These are phyloP conservation scores for Cordyceps javanica DNA, from an alignment of 2,329 filamentous ascomycete species.

Conservation along the genomic window DNA sequence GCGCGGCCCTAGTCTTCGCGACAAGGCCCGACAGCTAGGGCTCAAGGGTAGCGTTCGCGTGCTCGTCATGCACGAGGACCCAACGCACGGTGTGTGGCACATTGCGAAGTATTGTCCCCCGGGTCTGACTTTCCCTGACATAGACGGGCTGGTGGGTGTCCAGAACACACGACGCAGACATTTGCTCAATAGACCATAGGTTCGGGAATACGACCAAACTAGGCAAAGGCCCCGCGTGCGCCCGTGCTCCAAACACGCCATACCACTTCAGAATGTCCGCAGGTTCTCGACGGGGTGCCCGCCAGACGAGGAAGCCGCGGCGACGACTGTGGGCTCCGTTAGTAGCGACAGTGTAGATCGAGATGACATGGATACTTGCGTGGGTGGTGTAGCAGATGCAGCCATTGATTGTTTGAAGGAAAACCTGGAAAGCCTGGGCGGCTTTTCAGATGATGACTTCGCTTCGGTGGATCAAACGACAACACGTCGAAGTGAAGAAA, in stretches of 20 bases:
- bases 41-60: background rate
- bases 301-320: no score
- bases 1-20: background rate
- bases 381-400: background rate
- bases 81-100: background rate
- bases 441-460: background rate
- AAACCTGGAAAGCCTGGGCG: background rate
- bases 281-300: no score
- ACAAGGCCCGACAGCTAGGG: background rate
- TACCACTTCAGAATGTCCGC: no score
- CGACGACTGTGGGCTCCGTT: no score
- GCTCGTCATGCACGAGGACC: background rate
- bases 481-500: background rate
- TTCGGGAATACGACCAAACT: background rate
- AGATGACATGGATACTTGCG: background rate
- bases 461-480: background rate
- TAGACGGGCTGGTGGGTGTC: background rate
- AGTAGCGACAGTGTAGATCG: no score
- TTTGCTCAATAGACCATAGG: background rate
- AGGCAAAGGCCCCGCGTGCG: background rate
- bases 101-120: no score
- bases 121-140: background rate
- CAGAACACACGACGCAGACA: background rate
- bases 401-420: background rate
- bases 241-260: background rate